These are phyloP conservation scores for Inga laurina DNA, from an alignment of 306 rosid species.

Conservation along the genomic window DNA sequence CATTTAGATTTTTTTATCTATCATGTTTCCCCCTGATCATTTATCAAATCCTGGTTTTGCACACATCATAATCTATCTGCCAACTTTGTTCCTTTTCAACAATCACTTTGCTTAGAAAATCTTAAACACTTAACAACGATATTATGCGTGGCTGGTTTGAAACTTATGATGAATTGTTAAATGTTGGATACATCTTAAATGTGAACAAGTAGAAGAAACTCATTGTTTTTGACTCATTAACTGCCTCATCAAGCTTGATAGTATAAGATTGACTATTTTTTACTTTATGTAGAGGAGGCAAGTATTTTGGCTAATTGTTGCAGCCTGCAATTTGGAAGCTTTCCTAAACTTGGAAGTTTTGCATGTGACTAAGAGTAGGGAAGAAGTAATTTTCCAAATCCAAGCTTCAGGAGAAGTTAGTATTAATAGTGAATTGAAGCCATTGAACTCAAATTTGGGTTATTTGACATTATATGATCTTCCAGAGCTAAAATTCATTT, in stretches of 20 bases:
- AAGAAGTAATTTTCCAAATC: background rate
- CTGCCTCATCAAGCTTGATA: no score
- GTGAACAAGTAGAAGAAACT: background rate
- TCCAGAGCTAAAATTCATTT: background rate
- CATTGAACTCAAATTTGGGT: background rate
- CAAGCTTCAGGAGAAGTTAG: background rate
- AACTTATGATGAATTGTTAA: background rate
- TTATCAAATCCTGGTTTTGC: background rate
- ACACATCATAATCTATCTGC: background rate
- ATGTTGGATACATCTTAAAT: background rate
- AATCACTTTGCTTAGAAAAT: background rate
- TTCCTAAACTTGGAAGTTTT: background rate
- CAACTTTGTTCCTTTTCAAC: background rate
- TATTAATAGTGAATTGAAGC: background rate
- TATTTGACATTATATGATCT: background rate
- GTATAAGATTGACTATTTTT: no score
- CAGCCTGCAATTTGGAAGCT: background rate
- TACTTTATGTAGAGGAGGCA: background rate
- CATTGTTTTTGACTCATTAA: background rate
- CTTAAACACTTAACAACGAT: background rate
- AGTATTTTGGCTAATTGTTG: background rate
- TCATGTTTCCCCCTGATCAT: background rate
- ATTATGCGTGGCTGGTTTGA: background rate
- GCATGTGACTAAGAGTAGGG: background rate
- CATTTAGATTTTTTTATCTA: background rate